Evolutionary conservation across 208 protist genomes (phyloP).

Genomic region (Angomonas desouzai): DNA sequence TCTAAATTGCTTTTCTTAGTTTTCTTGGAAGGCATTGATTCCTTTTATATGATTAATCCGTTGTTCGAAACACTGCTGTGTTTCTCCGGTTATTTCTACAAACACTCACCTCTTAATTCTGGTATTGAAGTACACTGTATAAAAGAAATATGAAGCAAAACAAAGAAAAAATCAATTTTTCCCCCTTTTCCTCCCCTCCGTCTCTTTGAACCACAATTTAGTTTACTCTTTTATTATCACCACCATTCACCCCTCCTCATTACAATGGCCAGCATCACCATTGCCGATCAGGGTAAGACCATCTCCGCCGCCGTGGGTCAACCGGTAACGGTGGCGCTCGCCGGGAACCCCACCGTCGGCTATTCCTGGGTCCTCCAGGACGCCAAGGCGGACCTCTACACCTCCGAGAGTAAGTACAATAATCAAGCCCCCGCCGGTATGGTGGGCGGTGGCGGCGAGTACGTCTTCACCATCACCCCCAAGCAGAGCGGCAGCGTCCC

Average conservation of each 20-base stretch:
- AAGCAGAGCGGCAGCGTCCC: conserved; percentile 25
- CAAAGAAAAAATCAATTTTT: neutral
- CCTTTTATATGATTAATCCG: too few relatives aligned
- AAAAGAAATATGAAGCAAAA: too few relatives aligned
- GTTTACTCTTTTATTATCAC: too few relatives aligned
- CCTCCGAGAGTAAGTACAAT: conserved; percentile 15
- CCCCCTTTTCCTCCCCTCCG: conserved; percentile 1
- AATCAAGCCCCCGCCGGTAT: conserved; percentile 11
- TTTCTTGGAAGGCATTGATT: too few relatives aligned
- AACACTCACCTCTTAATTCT: too few relatives aligned
- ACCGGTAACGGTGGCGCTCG: conserved; percentile 29
- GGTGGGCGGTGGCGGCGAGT: conserved; percentile 35
- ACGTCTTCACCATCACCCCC: conserved; percentile 37
- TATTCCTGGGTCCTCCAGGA: conserved; percentile 40
- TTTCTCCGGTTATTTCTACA: too few relatives aligned
- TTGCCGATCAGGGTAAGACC: conserved; percentile 16
- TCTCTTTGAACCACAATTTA: neutral
- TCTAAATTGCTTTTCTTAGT: too few relatives aligned
- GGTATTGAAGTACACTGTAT: too few relatives aligned
- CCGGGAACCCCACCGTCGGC: conserved; percentile 68
- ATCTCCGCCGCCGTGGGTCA: conserved; percentile 22
- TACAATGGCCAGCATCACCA: neutral
- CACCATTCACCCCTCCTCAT: too few relatives aligned
- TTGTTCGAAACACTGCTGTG: too few relatives aligned
- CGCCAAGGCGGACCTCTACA: conserved; percentile 24